Evolutionary conservation across 1,139 yeast species (phyloP).

Genomic region (Yamadazyma songkhlaensis): DNA sequence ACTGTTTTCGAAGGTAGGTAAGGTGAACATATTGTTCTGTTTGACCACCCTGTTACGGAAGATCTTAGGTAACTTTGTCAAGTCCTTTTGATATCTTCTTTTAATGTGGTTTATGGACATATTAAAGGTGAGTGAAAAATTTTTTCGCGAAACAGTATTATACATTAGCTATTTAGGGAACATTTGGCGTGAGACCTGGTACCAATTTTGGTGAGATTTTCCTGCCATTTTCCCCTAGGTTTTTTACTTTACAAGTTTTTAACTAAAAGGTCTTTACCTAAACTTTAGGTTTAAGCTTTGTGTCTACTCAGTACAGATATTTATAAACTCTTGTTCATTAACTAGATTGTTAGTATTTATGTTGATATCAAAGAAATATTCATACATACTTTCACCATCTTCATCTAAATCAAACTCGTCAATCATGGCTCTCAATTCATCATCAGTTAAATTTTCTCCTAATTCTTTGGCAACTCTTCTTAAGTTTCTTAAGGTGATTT

Average conservation of each 20-base stretch:
- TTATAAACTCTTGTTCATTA: conserved; percentile 88
- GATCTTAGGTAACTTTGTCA: conserved; percentile 30
- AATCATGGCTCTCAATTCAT: conserved; percentile 93
- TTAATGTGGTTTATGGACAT: conserved; percentile 41
- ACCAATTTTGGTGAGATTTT: background rate
- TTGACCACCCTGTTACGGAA: conserved; percentile 27
- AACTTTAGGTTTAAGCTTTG: no score
- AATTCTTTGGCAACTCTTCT: conserved; percentile 89
- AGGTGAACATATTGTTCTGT: conserved; percentile 24
- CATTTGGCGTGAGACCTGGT: background rate
- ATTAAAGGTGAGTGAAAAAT: conserved; percentile 8
- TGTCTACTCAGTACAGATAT: conserved; percentile 75
- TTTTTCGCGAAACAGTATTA: conserved; percentile 4
- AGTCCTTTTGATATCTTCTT: conserved; percentile 37
- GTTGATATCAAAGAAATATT: background rate
- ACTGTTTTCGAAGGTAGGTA: conserved; percentile 36
- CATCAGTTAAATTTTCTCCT: conserved; percentile 90
- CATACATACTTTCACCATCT: conserved; percentile 77
- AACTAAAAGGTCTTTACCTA: no score
- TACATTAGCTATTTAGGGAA: background rate
- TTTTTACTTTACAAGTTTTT: no score
- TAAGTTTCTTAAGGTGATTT: conserved; percentile 75
- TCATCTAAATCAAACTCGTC: conserved; percentile 96
- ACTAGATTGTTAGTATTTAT: conserved; percentile 30
- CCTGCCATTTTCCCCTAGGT: no score